phyloP scores from a whole-genome alignment of 192 early-diverging fungal genomes.

The Backusella tarrabulga region DNA sequence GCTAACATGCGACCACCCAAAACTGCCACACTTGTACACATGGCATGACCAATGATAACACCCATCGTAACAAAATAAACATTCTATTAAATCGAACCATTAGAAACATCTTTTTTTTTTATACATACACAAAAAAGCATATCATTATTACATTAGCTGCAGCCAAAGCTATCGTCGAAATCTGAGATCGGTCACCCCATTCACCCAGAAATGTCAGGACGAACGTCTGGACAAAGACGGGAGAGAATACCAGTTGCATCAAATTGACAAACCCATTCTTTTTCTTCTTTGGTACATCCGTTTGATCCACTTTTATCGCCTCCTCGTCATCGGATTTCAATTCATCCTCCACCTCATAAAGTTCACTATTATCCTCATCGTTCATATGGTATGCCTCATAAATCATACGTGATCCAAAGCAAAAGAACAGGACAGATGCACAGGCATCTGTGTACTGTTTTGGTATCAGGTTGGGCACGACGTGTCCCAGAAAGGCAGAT shows the following conservation, averaged over 20 bases:
- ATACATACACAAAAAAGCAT: not conserved
- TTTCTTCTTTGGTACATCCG: constrained; percentile 38
- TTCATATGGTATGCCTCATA: constrained; percentile 84
- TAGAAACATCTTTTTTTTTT: not conserved
- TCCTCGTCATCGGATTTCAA: constrained; percentile 65
- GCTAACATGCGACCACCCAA: constrained; percentile 90
- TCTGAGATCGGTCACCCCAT: constrained; percentile 98
- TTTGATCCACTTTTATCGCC: constrained; percentile 56
- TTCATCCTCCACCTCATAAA: constrained; percentile 87
- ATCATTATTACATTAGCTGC: constrained; percentile 69
- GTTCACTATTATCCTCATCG: constrained; percentile 85
- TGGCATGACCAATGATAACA: constrained; percentile 83
- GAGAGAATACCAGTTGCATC: constrained; percentile 78
- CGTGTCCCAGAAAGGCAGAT: constrained; percentile 90
- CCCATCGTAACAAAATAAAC: constrained; percentile 90
- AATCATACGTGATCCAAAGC: constrained; percentile 91
- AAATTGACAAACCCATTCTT: constrained; percentile 66
- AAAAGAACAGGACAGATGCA: constrained; percentile 85
- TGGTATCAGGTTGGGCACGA: constrained; percentile 84
- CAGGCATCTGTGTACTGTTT: constrained; percentile 81
- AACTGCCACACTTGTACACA: constrained; percentile 93
- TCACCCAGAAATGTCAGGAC: constrained; percentile 96
- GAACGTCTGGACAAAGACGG: constrained; percentile 94
- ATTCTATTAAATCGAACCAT: constrained; percentile 50
- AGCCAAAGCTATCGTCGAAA: constrained; percentile 93